Conservation (phyloP, 495 filamentous ascomycete species). For the Aspergillus funiculosus region DNA sequence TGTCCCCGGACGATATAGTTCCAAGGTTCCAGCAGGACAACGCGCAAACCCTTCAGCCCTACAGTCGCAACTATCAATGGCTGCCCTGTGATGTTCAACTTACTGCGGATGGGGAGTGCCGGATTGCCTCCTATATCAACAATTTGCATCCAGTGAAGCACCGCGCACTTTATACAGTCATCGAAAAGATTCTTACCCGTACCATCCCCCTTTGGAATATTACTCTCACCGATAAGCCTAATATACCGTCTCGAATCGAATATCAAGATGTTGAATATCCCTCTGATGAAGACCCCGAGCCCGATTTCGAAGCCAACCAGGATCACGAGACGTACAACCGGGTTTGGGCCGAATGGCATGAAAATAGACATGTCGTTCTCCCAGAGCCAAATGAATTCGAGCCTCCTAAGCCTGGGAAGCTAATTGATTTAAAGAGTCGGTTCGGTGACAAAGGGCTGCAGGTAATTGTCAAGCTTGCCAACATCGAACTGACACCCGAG, state of each 20-base stretch:
- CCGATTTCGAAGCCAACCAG: too few relatives aligned
- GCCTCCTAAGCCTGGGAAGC: too few relatives aligned
- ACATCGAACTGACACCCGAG: constrained; percentile 53
- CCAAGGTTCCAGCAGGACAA: not conserved
- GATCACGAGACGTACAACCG: too few relatives aligned
- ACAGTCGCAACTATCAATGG: constrained; percentile 48
- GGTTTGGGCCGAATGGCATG: too few relatives aligned
- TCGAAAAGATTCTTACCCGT: constrained; percentile 43
- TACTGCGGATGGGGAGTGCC: constrained; percentile 18
- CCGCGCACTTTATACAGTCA: constrained; percentile 38
- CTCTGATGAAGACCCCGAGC: not conserved
- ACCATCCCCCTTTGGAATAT: constrained; percentile 50
- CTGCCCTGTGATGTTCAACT: constrained; percentile 52
- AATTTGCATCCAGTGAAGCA: constrained; percentile 53
- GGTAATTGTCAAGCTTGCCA: constrained; percentile 54
- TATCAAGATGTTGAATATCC: not conserved
- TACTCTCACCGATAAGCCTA: not conserved
- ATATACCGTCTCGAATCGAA: not conserved
- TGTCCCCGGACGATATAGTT: too few relatives aligned
- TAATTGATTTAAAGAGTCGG: too few relatives aligned
- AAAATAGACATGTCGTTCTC: too few relatives aligned
- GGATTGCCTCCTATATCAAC: constrained; percentile 52
- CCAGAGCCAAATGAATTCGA: too few relatives aligned
- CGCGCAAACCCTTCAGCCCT: not conserved
- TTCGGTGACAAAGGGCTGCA: constrained; percentile 40